Base-by-base conservation (phyloP, 2,329 filamentous ascomycete species). In the Corniculantispora saksenae region DNA sequence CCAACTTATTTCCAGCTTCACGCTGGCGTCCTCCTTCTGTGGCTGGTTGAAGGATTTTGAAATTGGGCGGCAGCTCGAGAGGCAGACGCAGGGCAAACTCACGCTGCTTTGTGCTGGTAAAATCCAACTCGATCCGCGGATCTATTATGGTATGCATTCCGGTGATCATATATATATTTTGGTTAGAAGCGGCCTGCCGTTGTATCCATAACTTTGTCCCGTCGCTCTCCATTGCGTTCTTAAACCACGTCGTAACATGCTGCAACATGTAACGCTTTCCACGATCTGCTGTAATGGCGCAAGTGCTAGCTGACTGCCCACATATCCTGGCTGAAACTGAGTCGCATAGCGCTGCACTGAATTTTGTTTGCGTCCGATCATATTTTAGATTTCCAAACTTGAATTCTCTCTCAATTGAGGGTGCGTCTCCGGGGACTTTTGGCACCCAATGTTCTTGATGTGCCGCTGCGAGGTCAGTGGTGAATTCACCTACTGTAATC, bases 131-230 rank as follows among this genome's bases (percentile, higher is more conserved):
- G 45, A 60, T 60, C 17, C 43, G 43, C 57, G 57, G 57, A 60
- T 60, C 21, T 21, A 60, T 50, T 7, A 60, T 43, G 21, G 57
- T 60, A 23, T 60, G 43, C 38, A 60, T 50, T 27, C 57, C 57
- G n/a, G 19, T 50, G 40, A 60, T 50, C 57, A 60, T 60, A 15
- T 60, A 60, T 21, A 60, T 60, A 3, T 21, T 60, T 32, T 60
- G 2, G 25, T 25, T 25, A 21, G 40, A 32, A 50, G 19, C 25
- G 23, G 57, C 57, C 17, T 25, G 57, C 23, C 50, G 43, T 50
- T 60, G 43, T 60, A 60, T 50, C 57, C 57, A 60, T 60, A 9
- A 4, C 48, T 50, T 60, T 43, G 21, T 60, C 43, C 12, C 25
- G 40, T 60, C 57, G 8, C 25, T 23, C n/a, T 60, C 25, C 25